These are phyloP conservation scores for Moelleriella libera DNA, from an alignment of 2,329 filamentous ascomycete genomes.

Conservation along the genomic window DNA sequence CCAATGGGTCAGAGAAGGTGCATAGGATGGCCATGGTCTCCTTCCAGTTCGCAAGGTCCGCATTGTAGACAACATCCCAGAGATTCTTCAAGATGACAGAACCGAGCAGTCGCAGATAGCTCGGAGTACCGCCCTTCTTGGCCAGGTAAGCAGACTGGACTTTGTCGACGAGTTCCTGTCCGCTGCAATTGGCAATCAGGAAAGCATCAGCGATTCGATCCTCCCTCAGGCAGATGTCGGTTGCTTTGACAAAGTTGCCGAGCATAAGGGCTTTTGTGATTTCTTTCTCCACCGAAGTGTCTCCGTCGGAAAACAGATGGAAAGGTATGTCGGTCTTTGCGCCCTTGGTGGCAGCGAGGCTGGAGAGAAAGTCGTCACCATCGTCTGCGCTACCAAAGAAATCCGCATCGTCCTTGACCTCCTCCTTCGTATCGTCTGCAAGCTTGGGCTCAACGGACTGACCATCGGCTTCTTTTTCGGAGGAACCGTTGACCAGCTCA, in stretches of 20 bases:
- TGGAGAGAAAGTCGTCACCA: conserved; percentile 74
- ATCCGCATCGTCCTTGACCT: conserved; percentile 54
- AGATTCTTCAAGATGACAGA: conserved; percentile 94
- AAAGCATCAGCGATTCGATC: conserved; percentile 91
- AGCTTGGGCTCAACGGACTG: conserved; percentile 15
- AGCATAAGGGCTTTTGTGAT: conserved; percentile 83
- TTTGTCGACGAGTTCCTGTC: conserved; percentile 85
- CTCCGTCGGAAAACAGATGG: conserved; percentile 71
- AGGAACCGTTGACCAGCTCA: conserved; percentile 33
- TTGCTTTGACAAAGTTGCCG: conserved; percentile 79
- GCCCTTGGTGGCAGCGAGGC: conserved; percentile 75
- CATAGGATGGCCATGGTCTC: conserved; percentile 92
- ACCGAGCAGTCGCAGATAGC: conserved; percentile 78
- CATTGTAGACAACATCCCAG: conserved; percentile 97
- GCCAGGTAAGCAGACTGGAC: conserved; percentile 85
- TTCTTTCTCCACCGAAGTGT: conserved; percentile 68
- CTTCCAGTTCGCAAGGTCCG: conserved; percentile 86
- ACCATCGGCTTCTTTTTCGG: conserved; percentile 16
- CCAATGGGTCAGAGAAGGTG: conserved; percentile 81
- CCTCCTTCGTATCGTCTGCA: conserved; percentile 18
- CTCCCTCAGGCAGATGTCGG: conserved; percentile 78
- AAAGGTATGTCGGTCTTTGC: conserved; percentile 92
- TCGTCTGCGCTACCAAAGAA: conserved; percentile 60
- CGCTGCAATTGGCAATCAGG: conserved; percentile 93
- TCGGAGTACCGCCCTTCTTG: conserved; percentile 68